phyloP scores from a whole-genome alignment of 169 alveolate species.

The Besnoitia besnoiti region DNA sequence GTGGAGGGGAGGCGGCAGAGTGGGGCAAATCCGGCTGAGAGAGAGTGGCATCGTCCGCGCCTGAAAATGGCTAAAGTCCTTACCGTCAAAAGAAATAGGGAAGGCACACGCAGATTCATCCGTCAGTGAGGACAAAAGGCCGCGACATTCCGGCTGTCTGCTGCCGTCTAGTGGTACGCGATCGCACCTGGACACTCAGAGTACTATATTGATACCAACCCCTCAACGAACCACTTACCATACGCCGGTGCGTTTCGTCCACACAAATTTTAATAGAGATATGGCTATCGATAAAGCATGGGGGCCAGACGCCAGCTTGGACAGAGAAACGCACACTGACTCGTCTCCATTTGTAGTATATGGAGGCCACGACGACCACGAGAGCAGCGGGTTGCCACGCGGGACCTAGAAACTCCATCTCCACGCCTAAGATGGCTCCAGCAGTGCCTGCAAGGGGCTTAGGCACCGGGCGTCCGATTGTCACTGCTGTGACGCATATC shows the following conservation, averaged over 20 bases:
- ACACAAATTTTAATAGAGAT: slow-evolving; percentile 24
- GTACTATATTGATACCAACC: not conserved
- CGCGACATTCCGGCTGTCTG: not conserved
- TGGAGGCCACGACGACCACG: slow-evolving; percentile 1
- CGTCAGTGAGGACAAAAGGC: not conserved
- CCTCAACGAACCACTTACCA: slow-evolving; percentile 2
- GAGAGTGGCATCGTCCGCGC: not conserved
- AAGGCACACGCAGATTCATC: not conserved
- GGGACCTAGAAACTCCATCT: slow-evolving; percentile 18
- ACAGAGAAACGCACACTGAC: not conserved
- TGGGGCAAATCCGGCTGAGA: slow-evolving; percentile 29
- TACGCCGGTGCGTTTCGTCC: slow-evolving; percentile 26
- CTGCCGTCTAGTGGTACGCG: not conserved
- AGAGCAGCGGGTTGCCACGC: slow-evolving; percentile 46
- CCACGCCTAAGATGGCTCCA: slow-evolving; percentile 33
- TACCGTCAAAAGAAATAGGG: not conserved
- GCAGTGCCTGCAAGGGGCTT: slow-evolving; percentile 19
- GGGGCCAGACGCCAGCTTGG: not conserved
- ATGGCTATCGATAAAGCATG: slow-evolving; percentile 2
- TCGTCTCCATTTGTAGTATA: slow-evolving; percentile 46
- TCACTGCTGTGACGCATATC: slow-evolving; percentile 36
- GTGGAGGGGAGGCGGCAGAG: slow-evolving; percentile 49
- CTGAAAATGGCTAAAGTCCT: too few species aligned
- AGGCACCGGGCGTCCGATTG: slow-evolving; percentile 53
- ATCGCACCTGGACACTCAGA: not conserved